Conservation (phyloP, 1,139 yeast species). For the Magnusiomyces suaveolens region DNA sequence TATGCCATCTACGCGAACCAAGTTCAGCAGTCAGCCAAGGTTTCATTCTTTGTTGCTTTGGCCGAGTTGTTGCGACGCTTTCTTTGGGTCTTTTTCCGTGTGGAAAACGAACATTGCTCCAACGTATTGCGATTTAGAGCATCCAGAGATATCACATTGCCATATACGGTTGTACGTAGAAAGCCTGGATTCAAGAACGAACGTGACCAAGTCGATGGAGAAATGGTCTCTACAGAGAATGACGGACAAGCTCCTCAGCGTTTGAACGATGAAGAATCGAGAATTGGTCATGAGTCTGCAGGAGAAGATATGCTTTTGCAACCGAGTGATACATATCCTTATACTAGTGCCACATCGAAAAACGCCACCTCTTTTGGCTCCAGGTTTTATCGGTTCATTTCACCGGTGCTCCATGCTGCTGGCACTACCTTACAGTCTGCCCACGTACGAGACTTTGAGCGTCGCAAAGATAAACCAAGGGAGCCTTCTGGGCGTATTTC, state of each 20-base stretch:
- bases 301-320: neutral
- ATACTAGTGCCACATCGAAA: conserved; percentile 6
- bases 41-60: conserved; percentile 72
- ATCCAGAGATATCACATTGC: conserved; percentile 75
- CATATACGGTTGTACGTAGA: conserved; percentile 45
- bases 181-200: neutral
- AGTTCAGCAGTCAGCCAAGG: conserved; percentile 82
- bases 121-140: conserved; percentile 80
- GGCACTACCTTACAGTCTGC: conserved; percentile 65
- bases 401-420: conserved; percentile 40
- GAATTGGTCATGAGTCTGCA: conserved; percentile 12
- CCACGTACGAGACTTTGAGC: conserved; percentile 82
- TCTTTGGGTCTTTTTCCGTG: conserved; percentile 82
- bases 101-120: conserved; percentile 92
- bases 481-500: conserved; percentile 30
- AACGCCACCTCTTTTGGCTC: conserved; percentile 9
- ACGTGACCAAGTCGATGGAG: neutral
- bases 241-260: neutral
- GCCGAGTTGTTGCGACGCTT: conserved; percentile 77
- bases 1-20: conserved; percentile 61
- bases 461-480: conserved; percentile 39
- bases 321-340: neutral
- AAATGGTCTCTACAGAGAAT: neutral
- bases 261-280: neutral
- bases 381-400: conserved; percentile 22